phyloP scores from a whole-genome alignment of 2,329 filamentous ascomycete genomes.

The Fusarium azukiicola region DNA sequence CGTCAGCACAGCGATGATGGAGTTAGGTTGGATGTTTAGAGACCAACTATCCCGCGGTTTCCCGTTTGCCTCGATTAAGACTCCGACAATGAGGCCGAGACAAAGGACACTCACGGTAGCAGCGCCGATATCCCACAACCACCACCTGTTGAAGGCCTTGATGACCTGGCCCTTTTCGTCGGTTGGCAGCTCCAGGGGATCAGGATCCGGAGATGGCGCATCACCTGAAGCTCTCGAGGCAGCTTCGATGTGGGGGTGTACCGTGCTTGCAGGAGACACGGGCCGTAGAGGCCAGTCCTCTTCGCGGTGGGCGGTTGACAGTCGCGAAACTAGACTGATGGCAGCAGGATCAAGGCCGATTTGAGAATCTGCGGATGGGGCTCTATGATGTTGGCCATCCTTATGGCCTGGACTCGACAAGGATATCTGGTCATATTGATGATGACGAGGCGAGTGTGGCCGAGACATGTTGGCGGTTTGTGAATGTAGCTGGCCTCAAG shows the following conservation, averaged over 20 bases:
- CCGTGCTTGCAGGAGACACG: not conserved
- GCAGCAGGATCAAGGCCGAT: not conserved
- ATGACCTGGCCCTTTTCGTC: not conserved
- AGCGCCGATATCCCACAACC: slow-evolving; percentile 7
- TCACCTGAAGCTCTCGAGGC: not conserved
- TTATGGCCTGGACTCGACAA: not conserved
- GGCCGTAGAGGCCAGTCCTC: not conserved
- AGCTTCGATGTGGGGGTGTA: not conserved
- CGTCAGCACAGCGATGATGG: not conserved
- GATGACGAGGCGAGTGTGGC: not conserved
- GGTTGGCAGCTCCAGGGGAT: not conserved
- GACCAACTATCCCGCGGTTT: not conserved
- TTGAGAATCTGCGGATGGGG: not conserved
- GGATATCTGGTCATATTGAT: not conserved
- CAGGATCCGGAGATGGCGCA: not conserved
- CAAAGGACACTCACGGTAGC: not conserved
- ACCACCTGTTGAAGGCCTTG: not conserved
- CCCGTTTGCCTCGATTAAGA: not conserved
- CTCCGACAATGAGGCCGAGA: not conserved
- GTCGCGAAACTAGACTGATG: not conserved
- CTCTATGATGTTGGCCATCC: not conserved
- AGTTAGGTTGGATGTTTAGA: not conserved
- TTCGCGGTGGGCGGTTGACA: not conserved
- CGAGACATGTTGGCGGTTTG: not conserved
- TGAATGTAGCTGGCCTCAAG: not conserved